Evolutionary conservation across 108 stramenopile genomes (phyloP), one percentile per base, ranked within the genome.

Genomic region (Nannochloropsis granulata): DNA sequence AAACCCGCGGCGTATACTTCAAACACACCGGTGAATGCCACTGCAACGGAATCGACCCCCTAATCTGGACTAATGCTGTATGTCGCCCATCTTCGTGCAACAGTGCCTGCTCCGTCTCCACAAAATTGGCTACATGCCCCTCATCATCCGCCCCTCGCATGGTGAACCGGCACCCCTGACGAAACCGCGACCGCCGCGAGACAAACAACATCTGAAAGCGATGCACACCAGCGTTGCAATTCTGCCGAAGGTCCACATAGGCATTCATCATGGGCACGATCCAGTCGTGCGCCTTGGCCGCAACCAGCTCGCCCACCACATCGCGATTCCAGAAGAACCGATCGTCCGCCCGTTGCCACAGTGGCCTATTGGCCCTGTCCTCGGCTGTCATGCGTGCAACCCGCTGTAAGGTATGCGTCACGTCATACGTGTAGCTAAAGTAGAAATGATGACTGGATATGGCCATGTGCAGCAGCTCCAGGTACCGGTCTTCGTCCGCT

Each of bases 261-360:
- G 94, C 96, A 79, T 94, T 96, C 81, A 95, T 96, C 24, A 95
- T 86, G 13, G 95, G 95, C 80, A 96, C 86, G 78, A 91, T 85
- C 83, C 91, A 88, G 16, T 93, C 23, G 42, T 42, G n/a, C 24
- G 16, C 78, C n/a, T 71, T 71, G 14, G 84, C 82, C 21, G 86
- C 82, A 25, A 94, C 78, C 19, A 96, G 82, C 13, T 88, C 87
- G 34, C 92, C 87, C 43, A 94, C 84, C 42, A 94, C 89, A 34
- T 90, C 88, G 89, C 94, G 91, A 85, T 97, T 97, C 97, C 97
- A 97, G 89, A 97, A 96, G 90, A 96, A 97, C 13, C 96, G 93
- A 21, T 90, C 82, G 90, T 97, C 96, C 13, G 94, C 92, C 21
- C 82, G 26, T 43, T 45, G 56, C 79, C 43, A 24, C 71, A 24